Evolutionary conservation across 495 filamentous ascomycete genomes (phyloP).

Genomic region (Daldinia bambusicola): DNA sequence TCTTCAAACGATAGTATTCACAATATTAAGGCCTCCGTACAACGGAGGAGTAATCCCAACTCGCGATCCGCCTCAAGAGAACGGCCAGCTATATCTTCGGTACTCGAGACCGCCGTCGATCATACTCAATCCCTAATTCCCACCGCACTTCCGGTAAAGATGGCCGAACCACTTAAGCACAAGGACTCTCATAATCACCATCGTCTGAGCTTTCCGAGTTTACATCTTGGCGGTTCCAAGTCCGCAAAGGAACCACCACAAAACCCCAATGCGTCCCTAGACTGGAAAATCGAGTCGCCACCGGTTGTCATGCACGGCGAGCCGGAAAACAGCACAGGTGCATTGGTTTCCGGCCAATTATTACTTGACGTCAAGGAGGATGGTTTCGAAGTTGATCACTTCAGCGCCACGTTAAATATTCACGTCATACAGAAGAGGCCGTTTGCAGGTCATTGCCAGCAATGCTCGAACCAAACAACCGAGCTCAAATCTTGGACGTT

Average conservation of each 20-base stretch:
- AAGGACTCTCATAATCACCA: constrained; percentile 57
- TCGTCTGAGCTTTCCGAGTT: constrained; percentile 58
- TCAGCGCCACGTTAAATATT: constrained; percentile 74
- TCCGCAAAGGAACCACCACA: constrained; percentile 56
- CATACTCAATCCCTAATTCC: constrained; percentile 27
- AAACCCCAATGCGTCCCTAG: constrained; percentile 65
- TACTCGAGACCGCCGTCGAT: constrained; percentile 49
- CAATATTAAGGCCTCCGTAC: constrained; percentile 49
- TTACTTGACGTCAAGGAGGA: constrained; percentile 74
- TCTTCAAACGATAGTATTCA: constrained; percentile 51
- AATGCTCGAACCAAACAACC: constrained; percentile 74
- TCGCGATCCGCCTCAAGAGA: constrained; percentile 42
- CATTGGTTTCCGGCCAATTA: constrained; percentile 87
- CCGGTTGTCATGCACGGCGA: constrained; percentile 85
- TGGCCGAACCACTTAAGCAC: constrained; percentile 45
- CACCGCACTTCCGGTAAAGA: constrained; percentile 47
- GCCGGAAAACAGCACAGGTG: constrained; percentile 80
- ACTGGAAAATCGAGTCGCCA: constrained; percentile 87
- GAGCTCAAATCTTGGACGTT: constrained; percentile 83
- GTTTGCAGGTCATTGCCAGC: constrained; percentile 76
- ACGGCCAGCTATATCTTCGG: constrained; percentile 47
- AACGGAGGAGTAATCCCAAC: constrained; percentile 42
- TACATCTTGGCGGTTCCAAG: constrained; percentile 57
- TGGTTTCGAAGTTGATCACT: constrained; percentile 70
- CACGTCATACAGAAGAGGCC: constrained; percentile 80